Evolutionary conservation across 2,329 filamentous ascomycete genomes (phyloP), one percentile per base, ranked within the genome.

Genomic region (Phaeophleospora eucalypticola): DNA sequence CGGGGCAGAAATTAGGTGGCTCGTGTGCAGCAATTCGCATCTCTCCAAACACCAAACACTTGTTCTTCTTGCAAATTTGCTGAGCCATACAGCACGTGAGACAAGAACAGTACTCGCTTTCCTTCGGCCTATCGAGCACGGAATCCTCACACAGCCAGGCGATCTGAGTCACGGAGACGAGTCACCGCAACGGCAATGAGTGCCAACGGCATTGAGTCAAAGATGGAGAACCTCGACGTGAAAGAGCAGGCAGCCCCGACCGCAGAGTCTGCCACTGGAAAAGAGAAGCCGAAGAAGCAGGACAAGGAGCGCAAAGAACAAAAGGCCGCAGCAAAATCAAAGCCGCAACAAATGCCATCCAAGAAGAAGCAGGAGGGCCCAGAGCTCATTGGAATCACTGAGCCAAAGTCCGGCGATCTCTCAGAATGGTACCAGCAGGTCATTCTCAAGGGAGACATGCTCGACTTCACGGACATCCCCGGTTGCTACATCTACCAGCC

Each of bases 381-480:
- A 43, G 79, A 78, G 43, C 66, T 94, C 56, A 94, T 93, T 61
- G 90, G 90, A 56, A 95, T 96, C 63, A 93, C 90, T 54, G 82
- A 86, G 51, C 78, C 80, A 54, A 97, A 96, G 72, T 76, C 84
- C 40, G 84, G 87, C 39, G 89, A 97, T 72, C 93, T 98, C 67
- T 79, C 88, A 41, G 83, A 84, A 70, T 98, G 93, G 93, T 98
- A 98, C 72, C 89, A 95, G 72, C 91, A 98, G 72, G 87, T 97
- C 51, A 86, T 98, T 47, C 83, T 90, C 65, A 98, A 98, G 80
- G 88, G 89, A 60, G 89, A 96, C 68, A 87, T 98, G 86, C 84
- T 97, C 62, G 90, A 95, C 65, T 98, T 96, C 80, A 97, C 96
- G 65, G 87, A 95, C 72, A 91, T 97, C 52, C 88, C 90, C n/a